Evolutionary conservation across 345 rosid genomes (phyloP), one percentile per base, ranked within the genome.

Genomic region (Salix suchowensis): DNA sequence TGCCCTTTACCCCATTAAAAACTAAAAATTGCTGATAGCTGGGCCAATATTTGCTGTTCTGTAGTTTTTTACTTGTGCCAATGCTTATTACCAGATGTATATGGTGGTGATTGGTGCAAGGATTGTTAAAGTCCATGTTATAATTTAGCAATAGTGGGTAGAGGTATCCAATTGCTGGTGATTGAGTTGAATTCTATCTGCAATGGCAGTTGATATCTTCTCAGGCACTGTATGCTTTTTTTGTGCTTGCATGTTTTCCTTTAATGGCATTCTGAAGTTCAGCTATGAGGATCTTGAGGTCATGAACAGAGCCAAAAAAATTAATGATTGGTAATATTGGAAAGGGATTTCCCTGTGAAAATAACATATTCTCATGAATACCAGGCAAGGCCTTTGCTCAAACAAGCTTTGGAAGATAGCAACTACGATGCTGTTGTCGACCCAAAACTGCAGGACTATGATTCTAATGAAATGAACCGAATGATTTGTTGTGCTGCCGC

Each of bases 361-460:
- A 34, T 79, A 48, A 84, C 76, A 54, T 55, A 64, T 40, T 7
- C 70, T 67, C 34, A 37, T 78, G 67, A 77, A 82, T 67, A 16
- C 60, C 79, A 80, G 83, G 79, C 83, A 5, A 76, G 83, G 76
- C 83, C 80, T 48, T 61, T 80, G 74, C 77, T 80, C 74, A 75
- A 68, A 36, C 71, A 78, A 74, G 91, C 90, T 23, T 67, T 92
- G 78, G 92, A 81, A 71, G 85, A 77, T 34, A 78, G 87, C 14
- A 87, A 84, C 81, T 88, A 85, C 12, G 87, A 80, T 13, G 77
- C 84, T 79, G 24, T 80, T 60, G 67, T 72, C 4, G 83, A 76
- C 30, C 66, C 77, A 39, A 80, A 61, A 32, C 19, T 79, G 83
- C 48, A 75, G 62, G 73, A 80, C 19, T 80, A 80, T 39, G 74